Conservation (phyloP, 192 early-diverging fungal genomes). For the Spizellomyces sp. region DNA sequence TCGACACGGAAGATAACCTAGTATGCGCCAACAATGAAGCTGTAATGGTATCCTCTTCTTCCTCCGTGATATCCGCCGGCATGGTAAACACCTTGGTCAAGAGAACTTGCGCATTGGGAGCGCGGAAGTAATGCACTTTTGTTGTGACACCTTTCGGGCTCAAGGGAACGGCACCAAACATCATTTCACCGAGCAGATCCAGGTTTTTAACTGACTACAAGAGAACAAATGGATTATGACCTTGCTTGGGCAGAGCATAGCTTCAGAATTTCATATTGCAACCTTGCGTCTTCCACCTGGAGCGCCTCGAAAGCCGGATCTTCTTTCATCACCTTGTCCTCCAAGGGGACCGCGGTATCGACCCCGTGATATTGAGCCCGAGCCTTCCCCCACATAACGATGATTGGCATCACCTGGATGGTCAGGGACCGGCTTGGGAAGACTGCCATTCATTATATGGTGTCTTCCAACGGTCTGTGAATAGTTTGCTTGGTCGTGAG, state of each 20-base stretch:
- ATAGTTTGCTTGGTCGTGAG: neutral
- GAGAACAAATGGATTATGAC: too few relatives aligned
- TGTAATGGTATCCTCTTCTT: constrained; percentile 15
- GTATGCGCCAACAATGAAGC: constrained; percentile 4
- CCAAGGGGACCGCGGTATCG: too few relatives aligned
- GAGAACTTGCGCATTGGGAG: constrained; percentile 32
- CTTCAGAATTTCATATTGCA: too few relatives aligned
- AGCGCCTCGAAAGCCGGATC: too few relatives aligned
- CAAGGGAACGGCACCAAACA: constrained; percentile 33
- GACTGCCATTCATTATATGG: neutral
- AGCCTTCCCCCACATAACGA: too few relatives aligned
- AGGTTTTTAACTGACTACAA: constrained; percentile 11
- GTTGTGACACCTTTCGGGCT: constrained; percentile 27
- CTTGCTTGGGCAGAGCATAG: too few relatives aligned
- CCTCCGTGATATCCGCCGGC: constrained; percentile 19
- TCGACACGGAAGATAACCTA: constrained; percentile 26
- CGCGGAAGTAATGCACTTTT: constrained; percentile 32
- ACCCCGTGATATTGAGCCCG: too few relatives aligned
- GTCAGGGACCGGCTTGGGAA: neutral
- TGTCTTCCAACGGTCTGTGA: neutral
- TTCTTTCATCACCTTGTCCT: too few relatives aligned
- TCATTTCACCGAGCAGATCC: constrained; percentile 36
- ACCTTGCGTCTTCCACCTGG: too few relatives aligned
- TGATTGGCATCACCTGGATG: too few relatives aligned
- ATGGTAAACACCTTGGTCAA: constrained; percentile 34